Conservation (phyloP, 768 basidiomycete species). For the Suillus discolor region DNA sequence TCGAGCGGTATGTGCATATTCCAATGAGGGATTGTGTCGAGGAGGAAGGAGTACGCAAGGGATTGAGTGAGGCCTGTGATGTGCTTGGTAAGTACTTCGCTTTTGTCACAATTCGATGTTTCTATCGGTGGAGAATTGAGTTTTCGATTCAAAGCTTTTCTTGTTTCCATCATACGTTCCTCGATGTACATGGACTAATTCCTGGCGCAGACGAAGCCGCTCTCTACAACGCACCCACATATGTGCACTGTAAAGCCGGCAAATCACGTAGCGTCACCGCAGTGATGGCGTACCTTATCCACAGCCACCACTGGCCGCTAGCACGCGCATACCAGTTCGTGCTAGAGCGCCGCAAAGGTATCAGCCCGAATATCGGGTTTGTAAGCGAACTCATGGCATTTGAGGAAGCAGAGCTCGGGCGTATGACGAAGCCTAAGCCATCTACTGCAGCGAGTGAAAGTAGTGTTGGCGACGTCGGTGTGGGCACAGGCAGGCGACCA, state of each 20-base stretch:
- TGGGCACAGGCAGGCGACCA: conserved; percentile 43
- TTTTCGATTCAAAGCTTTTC: conserved; percentile 8
- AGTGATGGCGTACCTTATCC: conserved; percentile 96
- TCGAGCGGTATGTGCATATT: conserved; percentile 84
- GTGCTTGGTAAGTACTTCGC: conserved; percentile 70
- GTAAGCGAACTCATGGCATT: conserved; percentile 97
- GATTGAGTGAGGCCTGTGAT: conserved; percentile 83
- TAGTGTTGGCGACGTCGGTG: conserved; percentile 24
- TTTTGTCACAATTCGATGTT: neutral
- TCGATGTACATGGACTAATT: conserved; percentile 5
- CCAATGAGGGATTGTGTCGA: conserved; percentile 97
- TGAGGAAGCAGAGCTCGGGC: conserved; percentile 85
- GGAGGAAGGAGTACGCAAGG: conserved; percentile 83
- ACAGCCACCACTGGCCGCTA: conserved; percentile 96
- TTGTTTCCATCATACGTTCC: conserved; percentile 3
- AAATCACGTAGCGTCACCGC: conserved; percentile 96
- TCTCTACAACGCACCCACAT: conserved; percentile 84
- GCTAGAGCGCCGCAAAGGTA: conserved; percentile 88
- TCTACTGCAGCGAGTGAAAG: neutral
- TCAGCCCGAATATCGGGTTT: conserved; percentile 97
- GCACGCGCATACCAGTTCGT: conserved; percentile 91
- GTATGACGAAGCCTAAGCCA: conserved; percentile 37
- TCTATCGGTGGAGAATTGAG: too few relatives aligned
- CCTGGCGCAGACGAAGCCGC: conserved; percentile 78
- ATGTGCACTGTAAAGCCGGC: conserved; percentile 96